Percentiles rank a stretch among this genome's conserved stretches.
Evolutionary conservation across 1,284 basidiomycete species (phyloP).

Genomic region (Ganoderma sinense): DNA sequence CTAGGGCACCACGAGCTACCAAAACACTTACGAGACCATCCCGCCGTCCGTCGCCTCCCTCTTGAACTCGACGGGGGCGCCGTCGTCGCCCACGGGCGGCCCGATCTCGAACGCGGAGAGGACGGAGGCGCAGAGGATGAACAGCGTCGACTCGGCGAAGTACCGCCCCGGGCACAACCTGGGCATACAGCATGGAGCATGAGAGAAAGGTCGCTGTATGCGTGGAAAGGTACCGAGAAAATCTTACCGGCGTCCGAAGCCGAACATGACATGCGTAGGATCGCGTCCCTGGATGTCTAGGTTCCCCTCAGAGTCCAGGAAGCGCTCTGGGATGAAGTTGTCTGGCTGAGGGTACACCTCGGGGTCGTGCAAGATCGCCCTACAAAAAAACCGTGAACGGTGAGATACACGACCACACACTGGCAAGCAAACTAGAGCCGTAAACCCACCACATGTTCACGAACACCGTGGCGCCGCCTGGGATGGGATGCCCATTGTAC

Average conservation of each 20-base stretch:
- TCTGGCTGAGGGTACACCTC: conserved; percentile 27
- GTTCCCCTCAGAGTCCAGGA: no score
- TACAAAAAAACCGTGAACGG: not conserved
- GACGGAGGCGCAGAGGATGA: conserved; percentile 21
- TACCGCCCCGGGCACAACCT: no score
- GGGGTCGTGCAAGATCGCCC: conserved; percentile 31
- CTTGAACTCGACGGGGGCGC: not conserved
- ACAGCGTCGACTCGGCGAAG: no score
- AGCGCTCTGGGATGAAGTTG: not conserved
- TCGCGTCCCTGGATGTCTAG: no score
- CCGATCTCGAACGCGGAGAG: conserved; percentile 16
- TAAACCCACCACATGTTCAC: conserved; percentile 23
- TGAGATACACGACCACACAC: not conserved
- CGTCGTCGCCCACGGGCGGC: conserved; percentile 5
- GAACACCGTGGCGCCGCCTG: conserved; percentile 18
- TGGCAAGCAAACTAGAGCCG: not conserved
- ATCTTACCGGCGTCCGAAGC: conserved; percentile 7
- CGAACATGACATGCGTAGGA: no score
- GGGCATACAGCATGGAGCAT: no score
- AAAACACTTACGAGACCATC: not conserved
- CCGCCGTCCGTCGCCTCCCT: not conserved
- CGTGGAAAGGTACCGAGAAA: no score
- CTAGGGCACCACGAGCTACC: no score
- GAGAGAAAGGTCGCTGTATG: no score
- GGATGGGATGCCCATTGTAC: conserved; percentile 23